These are phyloP conservation scores for Podosphaera xanthii DNA, from an alignment of 2,329 filamentous ascomycete species.

Conservation along the genomic window DNA sequence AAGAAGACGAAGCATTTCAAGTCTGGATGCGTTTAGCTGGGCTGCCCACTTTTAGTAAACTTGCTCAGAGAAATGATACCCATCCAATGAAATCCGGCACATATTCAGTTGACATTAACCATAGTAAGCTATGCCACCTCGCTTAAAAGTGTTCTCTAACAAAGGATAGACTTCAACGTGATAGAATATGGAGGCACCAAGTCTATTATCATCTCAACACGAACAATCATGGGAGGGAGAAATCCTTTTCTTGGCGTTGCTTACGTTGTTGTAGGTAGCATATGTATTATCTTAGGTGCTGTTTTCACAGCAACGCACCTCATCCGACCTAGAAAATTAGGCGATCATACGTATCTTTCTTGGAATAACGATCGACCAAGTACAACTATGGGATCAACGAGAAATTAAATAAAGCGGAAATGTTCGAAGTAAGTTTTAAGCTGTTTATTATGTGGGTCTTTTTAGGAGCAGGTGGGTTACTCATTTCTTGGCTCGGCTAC, in stretches of 20 bases:
- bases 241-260: slow-evolving; percentile 94
- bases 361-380: slow-evolving; percentile 61
- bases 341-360: slow-evolving; percentile 89
- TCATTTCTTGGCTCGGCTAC: neutral
- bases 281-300: slow-evolving; percentile 73
- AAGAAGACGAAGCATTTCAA: slow-evolving; percentile 65
- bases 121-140: slow-evolving; percentile 30
- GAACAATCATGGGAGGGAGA: slow-evolving; percentile 80
- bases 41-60: slow-evolving; percentile 81
- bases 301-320: slow-evolving; percentile 81
- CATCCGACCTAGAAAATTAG: slow-evolving; percentile 87
- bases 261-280: slow-evolving; percentile 78
- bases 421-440: neutral
- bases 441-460: neutral
- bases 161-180: slow-evolving; percentile 51
- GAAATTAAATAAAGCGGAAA: slow-evolving; percentile 19
- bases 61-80: slow-evolving; percentile 63
- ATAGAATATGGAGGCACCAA: slow-evolving; percentile 66
- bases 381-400: slow-evolving; percentile 30
- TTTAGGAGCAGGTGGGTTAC: neutral
- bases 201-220: slow-evolving; percentile 68
- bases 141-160: slow-evolving; percentile 3
- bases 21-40: slow-evolving; percentile 98
- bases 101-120: slow-evolving; percentile 55
- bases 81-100: slow-evolving; percentile 41